Base-by-base conservation (phyloP, 768 basidiomycete species). In the Galerina sulciceps region DNA sequence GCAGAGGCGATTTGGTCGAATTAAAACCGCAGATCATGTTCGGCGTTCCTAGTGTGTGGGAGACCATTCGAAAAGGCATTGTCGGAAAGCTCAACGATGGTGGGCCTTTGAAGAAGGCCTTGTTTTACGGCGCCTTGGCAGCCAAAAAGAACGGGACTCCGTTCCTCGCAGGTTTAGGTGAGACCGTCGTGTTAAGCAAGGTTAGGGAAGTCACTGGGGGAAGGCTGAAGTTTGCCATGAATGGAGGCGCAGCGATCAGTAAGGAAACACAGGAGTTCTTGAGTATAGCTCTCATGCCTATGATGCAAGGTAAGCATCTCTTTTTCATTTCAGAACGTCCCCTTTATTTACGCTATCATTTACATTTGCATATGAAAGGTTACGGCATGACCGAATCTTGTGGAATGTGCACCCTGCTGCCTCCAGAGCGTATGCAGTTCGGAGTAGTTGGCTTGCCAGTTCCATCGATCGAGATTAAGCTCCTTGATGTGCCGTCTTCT, bases 21-120 rank as follows among this genome's bases (percentile, higher is more conserved):
- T 87, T 94, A 77, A 75, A 79, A 43, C 94, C 94, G 9, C 81
- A 85, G 20, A 86, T 94, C 73, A 87, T 96, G 82, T 84, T 91
- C 53, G 94, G 92, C 43, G 94, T 95, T 1, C 94, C 94, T 0
- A 89, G 91, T 13, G 89, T 96, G 1, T 96, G 92, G 92, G 94
- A 96, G 74, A 84, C 83, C 57, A 94, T 96, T 58, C 84, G 93
- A 51, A 96, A 96, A 76, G 93, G 93, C n/a, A 92, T 96, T 67
- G 65, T 91, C 10, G 70, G 77, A 57, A 91, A 91, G 73, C 83
- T 95, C 48, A 83, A 89, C 55, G 67, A 79, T 6, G 75, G 83
- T 1, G 85, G 90, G 2, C 57, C 70, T 6, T 6, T 91, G 57
- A 87, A 81, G 76, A 85, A 84, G 75, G 77, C 72, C 37, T 69